Evolutionary conservation across 805 yeast species (phyloP).

Genomic region (Kodamaea kaohsiungensis): DNA sequence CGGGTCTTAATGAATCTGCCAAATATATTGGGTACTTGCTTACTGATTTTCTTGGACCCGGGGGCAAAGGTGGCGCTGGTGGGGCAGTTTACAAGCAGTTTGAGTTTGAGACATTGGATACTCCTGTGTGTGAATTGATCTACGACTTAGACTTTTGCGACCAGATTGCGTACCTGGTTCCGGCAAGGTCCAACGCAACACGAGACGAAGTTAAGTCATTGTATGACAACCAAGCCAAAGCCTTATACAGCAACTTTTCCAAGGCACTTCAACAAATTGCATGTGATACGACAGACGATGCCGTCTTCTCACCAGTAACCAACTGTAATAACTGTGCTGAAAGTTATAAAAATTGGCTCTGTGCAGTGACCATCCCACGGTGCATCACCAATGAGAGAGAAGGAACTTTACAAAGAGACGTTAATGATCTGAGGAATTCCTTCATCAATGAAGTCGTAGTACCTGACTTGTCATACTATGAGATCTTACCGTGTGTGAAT

Average conservation of each 20-base stretch:
- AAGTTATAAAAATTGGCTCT: constrained; percentile 84
- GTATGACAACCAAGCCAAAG: constrained; percentile 66
- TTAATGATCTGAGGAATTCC: constrained; percentile 57
- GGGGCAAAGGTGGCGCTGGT: constrained; percentile 40
- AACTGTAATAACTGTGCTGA: constrained; percentile 71
- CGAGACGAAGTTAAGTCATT: constrained; percentile 24
- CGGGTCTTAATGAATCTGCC: constrained; percentile 61
- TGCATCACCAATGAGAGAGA: constrained; percentile 58
- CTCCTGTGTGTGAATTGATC: constrained; percentile 67
- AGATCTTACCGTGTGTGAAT: constrained; percentile 83
- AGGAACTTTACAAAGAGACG: constrained; percentile 48
- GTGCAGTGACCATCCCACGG: constrained; percentile 85
- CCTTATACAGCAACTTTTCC: constrained; percentile 63
- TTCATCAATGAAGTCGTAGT: constrained; percentile 53
- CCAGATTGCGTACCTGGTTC: constrained; percentile 86
- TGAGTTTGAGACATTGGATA: constrained; percentile 54
- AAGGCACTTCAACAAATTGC: constrained; percentile 74
- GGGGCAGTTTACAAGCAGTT: constrained; percentile 64
- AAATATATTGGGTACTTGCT: constrained; percentile 65
- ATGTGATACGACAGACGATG: constrained; percentile 68
- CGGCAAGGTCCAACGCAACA: constrained; percentile 36
- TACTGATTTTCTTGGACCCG: constrained; percentile 41
- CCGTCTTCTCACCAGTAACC: constrained; percentile 70
- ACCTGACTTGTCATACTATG: constrained; percentile 66
- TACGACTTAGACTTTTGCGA: constrained; percentile 76